Conservation (phyloP, 2,329 filamentous ascomycete species). For the Aspergillus vadensis region DNA sequence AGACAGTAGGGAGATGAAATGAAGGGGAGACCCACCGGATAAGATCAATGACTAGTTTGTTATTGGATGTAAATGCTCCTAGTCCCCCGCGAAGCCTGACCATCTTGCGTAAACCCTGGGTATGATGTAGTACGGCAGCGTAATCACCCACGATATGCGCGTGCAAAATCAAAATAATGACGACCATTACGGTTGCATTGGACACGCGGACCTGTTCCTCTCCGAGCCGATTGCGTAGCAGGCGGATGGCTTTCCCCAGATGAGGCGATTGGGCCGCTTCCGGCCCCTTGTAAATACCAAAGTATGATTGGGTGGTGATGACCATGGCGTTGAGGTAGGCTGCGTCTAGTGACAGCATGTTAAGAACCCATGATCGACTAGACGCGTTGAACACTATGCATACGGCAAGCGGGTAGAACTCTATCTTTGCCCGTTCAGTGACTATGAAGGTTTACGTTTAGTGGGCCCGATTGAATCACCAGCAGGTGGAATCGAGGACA, state of each 20-base stretch:
- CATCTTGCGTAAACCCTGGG: conserved; percentile 43
- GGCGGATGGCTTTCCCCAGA: background rate
- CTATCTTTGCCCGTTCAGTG: background rate
- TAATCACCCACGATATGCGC: background rate
- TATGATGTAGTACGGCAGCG: conserved; percentile 1
- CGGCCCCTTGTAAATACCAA: conserved; percentile 25
- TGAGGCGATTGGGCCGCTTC: background rate
- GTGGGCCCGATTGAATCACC: background rate
- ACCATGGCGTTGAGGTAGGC: conserved; percentile 41
- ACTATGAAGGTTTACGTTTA: conserved; percentile 7
- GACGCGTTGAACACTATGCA: background rate
- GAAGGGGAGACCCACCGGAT: background rate
- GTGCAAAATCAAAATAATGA: background rate
- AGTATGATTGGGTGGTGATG: conserved; percentile 39
- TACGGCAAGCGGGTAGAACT: background rate
- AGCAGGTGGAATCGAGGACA: background rate
- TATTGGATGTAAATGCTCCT: conserved; percentile 29
- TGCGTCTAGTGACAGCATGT: conserved; percentile 35
- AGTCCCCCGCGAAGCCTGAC: conserved; percentile 43
- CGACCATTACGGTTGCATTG: conserved; percentile 1
- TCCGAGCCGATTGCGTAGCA: conserved; percentile 1
- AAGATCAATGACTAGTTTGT: conserved; percentile 40
- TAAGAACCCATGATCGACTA: conserved; percentile 29
- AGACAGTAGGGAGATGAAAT: too few species aligned
- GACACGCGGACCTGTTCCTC: background rate